A percentile compares a stretch with the other conserved stretches of the same genome.
Evolutionary conservation across 2,329 filamentous ascomycete species (phyloP).

Genomic region (Sclerotinia spermophila): DNA sequence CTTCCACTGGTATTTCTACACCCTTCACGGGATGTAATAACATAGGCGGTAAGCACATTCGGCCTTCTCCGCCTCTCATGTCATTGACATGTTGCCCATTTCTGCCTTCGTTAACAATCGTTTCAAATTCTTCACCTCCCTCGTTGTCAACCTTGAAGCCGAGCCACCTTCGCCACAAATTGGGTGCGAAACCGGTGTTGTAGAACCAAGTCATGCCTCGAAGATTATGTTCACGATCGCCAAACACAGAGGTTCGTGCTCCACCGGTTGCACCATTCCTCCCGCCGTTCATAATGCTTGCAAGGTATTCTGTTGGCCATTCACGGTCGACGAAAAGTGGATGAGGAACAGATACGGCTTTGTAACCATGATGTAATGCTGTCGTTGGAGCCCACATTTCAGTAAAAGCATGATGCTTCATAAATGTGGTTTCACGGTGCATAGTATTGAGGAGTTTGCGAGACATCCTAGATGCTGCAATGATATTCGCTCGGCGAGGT

Average conservation of each 20-base stretch:
- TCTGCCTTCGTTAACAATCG: conserved; percentile 48
- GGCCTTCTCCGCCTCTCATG: conserved; percentile 68
- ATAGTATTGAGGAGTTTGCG: conserved; percentile 76
- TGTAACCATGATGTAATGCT: conserved; percentile 86
- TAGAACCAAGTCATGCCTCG: conserved; percentile 89
- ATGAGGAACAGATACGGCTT: conserved; percentile 87
- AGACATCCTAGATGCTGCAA: conserved; percentile 81
- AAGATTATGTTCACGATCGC: conserved; percentile 86
- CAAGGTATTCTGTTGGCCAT: conserved; percentile 78
- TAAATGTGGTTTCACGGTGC: conserved; percentile 83
- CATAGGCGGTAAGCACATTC: conserved; percentile 91
- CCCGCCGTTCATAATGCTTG: conserved; percentile 76
- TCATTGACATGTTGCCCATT: conserved; percentile 36
- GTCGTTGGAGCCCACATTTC: conserved; percentile 95
- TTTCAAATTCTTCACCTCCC: conserved; percentile 73
- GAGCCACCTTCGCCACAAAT: conserved; percentile 81
- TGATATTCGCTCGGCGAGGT: conserved; percentile 79
- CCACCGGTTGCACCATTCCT: conserved; percentile 73
- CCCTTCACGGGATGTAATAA: conserved; percentile 84
- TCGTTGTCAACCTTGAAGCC: conserved; percentile 77
- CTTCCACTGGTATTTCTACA: conserved; percentile 50
- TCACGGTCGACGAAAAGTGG: conserved; percentile 81
- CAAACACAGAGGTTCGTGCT: conserved; percentile 68
- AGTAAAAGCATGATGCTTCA: conserved; percentile 86
- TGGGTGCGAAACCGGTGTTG: conserved; percentile 75